Conservation (phyloP, 2,329 filamentous ascomycete species). For the Talaromyces sp. region DNA sequence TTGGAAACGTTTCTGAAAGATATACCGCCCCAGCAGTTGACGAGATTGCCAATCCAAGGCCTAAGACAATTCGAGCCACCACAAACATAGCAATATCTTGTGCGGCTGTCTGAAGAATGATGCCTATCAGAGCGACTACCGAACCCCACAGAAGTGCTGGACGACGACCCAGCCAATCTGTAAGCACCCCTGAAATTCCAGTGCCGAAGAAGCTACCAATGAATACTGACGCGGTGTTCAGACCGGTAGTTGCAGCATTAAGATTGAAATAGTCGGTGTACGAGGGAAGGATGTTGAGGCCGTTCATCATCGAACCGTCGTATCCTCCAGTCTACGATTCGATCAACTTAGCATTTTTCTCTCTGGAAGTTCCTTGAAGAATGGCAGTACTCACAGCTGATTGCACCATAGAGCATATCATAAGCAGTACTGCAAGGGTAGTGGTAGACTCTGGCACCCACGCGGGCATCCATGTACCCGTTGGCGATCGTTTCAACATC, state of each 20-base stretch:
- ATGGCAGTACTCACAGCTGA: slow-evolving; percentile 35
- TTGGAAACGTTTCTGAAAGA: slow-evolving; percentile 50
- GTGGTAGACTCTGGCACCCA: slow-evolving; percentile 41
- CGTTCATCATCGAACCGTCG: slow-evolving; percentile 55
- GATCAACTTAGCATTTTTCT: not conserved
- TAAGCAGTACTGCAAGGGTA: slow-evolving; percentile 40
- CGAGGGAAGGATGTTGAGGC: slow-evolving; percentile 55
- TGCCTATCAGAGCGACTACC: slow-evolving; percentile 65
- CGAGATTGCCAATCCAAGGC: slow-evolving; percentile 55
- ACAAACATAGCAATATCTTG: slow-evolving; percentile 60
- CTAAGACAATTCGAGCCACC: slow-evolving; percentile 69
- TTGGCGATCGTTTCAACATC: slow-evolving; percentile 38
- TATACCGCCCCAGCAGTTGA: slow-evolving; percentile 48
- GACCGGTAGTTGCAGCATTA: slow-evolving; percentile 50
- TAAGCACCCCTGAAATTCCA: slow-evolving; percentile 70
- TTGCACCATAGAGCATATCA: slow-evolving; percentile 47
- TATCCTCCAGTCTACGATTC: slow-evolving; percentile 30
- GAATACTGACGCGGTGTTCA: slow-evolving; percentile 62
- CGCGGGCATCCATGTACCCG: slow-evolving; percentile 49
- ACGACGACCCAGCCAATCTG: slow-evolving; percentile 65
- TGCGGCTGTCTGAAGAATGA: slow-evolving; percentile 62
- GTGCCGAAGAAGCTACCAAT: slow-evolving; percentile 75
- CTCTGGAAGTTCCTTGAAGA: not conserved
- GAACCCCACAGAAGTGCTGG: slow-evolving; percentile 69
- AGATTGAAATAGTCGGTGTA: slow-evolving; percentile 58